Base-by-base conservation (phyloP, 352 stramenopile species). In the Blastocystis sp. region DNA sequence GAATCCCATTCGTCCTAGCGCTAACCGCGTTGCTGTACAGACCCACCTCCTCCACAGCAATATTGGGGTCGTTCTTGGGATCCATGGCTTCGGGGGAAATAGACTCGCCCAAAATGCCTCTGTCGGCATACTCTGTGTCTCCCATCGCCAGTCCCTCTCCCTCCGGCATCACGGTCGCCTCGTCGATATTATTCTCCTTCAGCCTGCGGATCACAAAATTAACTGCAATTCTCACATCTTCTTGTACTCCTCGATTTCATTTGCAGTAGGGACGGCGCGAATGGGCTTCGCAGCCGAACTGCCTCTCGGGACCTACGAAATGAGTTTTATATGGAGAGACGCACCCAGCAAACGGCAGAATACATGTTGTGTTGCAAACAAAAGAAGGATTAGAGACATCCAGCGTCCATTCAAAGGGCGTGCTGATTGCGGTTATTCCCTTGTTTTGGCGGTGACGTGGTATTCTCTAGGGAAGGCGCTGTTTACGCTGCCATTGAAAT, bases 261-360 rank as follows among this genome's bases (percentile, higher is more conserved):
- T 43, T 53, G 52, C 48, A 28, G 64, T 88, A 11, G 78, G 78
- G 78, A 79, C 53, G 43, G 67, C 64, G 38, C 78, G 78, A 53
- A 78, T 88, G 3, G 78, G 78, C 28, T 76, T 88, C 11, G 38
- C 41, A 77, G 64, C 45, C 2, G 78, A 76, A 79, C 67, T 77
- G 28, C 78, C 78, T 88, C 38, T 74, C 14, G 78, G 78, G 28
- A 84, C 52, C 74, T 84, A 84, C 40, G 4, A 9, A 56, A 41
- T 38, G 53, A 34, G 1, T n/a, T 17, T 14, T 14, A 9, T 38
- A 9, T 5, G 7, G 1, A 11, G 48, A 1, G 41, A 0, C 19
- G 21, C 43, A 88, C 78, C 78, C 78, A 88, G 48, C 64, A 76
- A 88, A 88, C 67, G n/a, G 78, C 62, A 77, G 78, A 88, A 88